phyloP scores from a whole-genome alignment of 1,284 basidiomycete species.

The Schizophyllum amplum region DNA sequence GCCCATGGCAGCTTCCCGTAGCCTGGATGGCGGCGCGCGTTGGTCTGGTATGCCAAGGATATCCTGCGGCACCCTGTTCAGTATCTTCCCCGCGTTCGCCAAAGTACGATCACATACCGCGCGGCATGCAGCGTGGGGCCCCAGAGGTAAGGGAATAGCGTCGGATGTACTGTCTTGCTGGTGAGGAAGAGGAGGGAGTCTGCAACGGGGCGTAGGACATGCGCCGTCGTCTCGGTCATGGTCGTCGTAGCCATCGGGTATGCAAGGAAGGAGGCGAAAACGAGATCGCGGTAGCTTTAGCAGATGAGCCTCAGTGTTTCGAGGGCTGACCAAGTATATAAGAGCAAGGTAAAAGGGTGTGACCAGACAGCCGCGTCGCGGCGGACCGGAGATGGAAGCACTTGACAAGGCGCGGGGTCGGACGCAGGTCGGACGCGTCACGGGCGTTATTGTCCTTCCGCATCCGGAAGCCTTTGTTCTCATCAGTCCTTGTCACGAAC shows the following conservation, averaged over 20 bases:
- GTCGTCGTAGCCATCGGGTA: neutral
- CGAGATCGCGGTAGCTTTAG: no score
- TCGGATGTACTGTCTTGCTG: slow-evolving; percentile 19
- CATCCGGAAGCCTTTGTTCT: no score
- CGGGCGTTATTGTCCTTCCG: no score
- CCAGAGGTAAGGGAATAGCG: slow-evolving; percentile 30
- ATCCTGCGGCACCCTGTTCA: slow-evolving; percentile 1
- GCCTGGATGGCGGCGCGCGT: slow-evolving; percentile 3
- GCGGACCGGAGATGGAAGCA: no score
- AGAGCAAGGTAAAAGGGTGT: no score
- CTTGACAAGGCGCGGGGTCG: no score
- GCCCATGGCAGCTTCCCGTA: slow-evolving; percentile 25
- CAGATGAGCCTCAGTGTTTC: no score
- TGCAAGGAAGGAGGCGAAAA: no score
- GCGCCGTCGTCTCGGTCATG: neutral
- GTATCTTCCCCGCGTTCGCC: neutral
- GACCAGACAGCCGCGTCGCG: no score
- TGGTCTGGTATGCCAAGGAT: slow-evolving; percentile 13
- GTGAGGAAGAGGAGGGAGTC: neutral
- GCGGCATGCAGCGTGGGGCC: slow-evolving; percentile 33
- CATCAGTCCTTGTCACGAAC: no score
- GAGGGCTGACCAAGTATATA: no score
- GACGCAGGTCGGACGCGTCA: no score
- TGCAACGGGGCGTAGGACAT: neutral
- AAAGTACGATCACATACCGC: neutral